Conservation (phyloP, 352 stramenopile species). For the Phytophthora sojae region DNA sequence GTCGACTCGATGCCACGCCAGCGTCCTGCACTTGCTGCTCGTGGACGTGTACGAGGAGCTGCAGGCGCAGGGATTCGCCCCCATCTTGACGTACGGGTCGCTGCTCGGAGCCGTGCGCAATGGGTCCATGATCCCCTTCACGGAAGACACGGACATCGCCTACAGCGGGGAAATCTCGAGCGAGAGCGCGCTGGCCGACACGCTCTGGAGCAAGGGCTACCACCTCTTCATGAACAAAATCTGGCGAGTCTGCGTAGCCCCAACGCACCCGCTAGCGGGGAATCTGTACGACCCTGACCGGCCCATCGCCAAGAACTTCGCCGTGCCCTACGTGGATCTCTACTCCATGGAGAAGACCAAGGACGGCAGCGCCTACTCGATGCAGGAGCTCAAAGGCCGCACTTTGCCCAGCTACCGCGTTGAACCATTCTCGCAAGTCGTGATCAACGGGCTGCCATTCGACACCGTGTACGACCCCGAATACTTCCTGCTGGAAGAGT, state of each 20-base stretch:
- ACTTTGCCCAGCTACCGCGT: slow-evolving; percentile 16
- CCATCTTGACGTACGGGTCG: slow-evolving; percentile 49
- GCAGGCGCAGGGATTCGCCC: slow-evolving; percentile 12
- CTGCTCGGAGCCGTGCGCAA: slow-evolving; percentile 53
- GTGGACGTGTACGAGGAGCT: slow-evolving; percentile 55
- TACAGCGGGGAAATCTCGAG: slow-evolving; percentile 22
- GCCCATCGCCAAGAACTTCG: slow-evolving; percentile 1
- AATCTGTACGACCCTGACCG: slow-evolving; percentile 35
- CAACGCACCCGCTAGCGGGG: slow-evolving; percentile 38
- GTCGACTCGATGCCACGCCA: slow-evolving; percentile 45
- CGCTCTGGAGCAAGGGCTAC: slow-evolving; percentile 46
- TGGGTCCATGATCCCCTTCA: slow-evolving; percentile 51
- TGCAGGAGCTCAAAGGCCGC: slow-evolving; percentile 21
- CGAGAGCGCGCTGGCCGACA: slow-evolving; percentile 8
- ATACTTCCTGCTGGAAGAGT: slow-evolving; percentile 32
- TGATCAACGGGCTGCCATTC: slow-evolving; percentile 33
- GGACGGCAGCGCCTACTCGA: not conserved
- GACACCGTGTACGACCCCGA: slow-evolving; percentile 38
- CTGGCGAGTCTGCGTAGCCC: slow-evolving; percentile 43
- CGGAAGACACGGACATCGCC: slow-evolving; percentile 52
- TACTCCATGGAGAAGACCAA: slow-evolving; percentile 21
- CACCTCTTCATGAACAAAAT: slow-evolving; percentile 42
- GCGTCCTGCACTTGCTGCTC: slow-evolving; percentile 53
- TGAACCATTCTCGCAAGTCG: slow-evolving; percentile 18
- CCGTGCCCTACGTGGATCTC: slow-evolving; percentile 41